Conservation (phyloP, 2,329 filamentous ascomycete species). For the Paecilomyces sp. region DNA sequence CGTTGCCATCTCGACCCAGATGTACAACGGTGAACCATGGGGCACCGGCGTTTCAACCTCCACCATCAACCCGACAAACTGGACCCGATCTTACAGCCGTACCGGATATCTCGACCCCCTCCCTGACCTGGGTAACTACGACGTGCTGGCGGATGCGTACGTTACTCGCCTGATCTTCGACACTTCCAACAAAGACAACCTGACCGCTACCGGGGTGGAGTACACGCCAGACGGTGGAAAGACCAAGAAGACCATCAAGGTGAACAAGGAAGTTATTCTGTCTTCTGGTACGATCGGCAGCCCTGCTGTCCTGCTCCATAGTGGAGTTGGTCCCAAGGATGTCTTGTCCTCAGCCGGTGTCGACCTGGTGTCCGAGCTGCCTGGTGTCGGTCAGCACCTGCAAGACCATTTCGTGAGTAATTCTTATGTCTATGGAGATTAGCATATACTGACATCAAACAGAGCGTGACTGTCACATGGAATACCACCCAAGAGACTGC, state of each 20-base stretch:
- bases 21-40: conserved; percentile 26
- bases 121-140: conserved; percentile 23
- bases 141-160: conserved; percentile 23
- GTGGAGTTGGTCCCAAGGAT: conserved; percentile 50
- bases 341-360: conserved; percentile 39
- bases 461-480: conserved; percentile 25
- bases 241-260: conserved; percentile 16
- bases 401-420: conserved; percentile 39
- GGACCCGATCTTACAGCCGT: conserved; percentile 29
- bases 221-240: conserved; percentile 22
- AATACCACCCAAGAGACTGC: conserved; percentile 19
- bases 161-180: conserved; percentile 25
- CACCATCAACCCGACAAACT: conserved; percentile 26
- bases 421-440: background rate
- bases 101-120: conserved; percentile 29
- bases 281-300: conserved; percentile 50
- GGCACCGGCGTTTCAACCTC: conserved; percentile 25
- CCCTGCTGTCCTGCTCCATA: conserved; percentile 53
- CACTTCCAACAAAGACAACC: conserved; percentile 13
- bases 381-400: conserved; percentile 44
- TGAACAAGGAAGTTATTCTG: conserved; percentile 21
- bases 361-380: conserved; percentile 37
- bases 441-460: background rate
- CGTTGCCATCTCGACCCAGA: conserved; percentile 17
- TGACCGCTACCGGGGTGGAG: conserved; percentile 24